These are phyloP conservation scores for Pleurotus tuber-regium DNA, from an alignment of 768 basidiomycete species.

Conservation along the genomic window DNA sequence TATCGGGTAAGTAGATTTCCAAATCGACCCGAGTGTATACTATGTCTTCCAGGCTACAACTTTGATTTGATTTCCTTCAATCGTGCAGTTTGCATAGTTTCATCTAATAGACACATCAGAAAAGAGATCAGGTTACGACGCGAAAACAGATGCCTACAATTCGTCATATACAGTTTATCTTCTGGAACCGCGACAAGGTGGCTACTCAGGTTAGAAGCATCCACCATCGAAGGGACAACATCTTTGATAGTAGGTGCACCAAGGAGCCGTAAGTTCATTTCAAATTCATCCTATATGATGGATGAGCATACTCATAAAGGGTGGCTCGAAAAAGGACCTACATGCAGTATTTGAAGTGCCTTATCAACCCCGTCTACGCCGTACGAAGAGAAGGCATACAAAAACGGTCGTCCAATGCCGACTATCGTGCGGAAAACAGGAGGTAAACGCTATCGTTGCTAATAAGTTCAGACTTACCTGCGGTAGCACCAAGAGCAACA, in stretches of 20 bases:
- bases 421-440: slow-evolving; percentile 34
- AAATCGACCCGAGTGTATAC: neutral
- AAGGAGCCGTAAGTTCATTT: slow-evolving; percentile 95
- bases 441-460: neutral
- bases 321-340: slow-evolving; percentile 27
- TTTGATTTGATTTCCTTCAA: slow-evolving; percentile 37
- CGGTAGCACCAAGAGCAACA: slow-evolving; percentile 85
- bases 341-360: slow-evolving; percentile 76
- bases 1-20: slow-evolving; percentile 4
- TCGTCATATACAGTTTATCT: slow-evolving; percentile 73
- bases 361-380: slow-evolving; percentile 85
- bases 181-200: slow-evolving; percentile 69
- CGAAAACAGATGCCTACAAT: slow-evolving; percentile 61
- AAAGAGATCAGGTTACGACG: neutral
- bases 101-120: slow-evolving; percentile 30
- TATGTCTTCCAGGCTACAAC: slow-evolving; percentile 20
- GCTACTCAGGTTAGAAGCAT: slow-evolving; percentile 63
- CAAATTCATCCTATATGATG: slow-evolving; percentile 80
- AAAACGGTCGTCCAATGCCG: slow-evolving; percentile 81
- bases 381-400: slow-evolving; percentile 88
- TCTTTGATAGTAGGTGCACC: slow-evolving; percentile 82
- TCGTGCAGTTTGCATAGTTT: slow-evolving; percentile 40
- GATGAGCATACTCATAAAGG: neutral
- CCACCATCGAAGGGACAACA: slow-evolving; percentile 87
- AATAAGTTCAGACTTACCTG: slow-evolving; percentile 42